Percentiles rank a stretch among this genome's conserved stretches.
Conservation (phyloP, 495 filamentous ascomycete genomes). For the Lepidopterella palustris region DNA sequence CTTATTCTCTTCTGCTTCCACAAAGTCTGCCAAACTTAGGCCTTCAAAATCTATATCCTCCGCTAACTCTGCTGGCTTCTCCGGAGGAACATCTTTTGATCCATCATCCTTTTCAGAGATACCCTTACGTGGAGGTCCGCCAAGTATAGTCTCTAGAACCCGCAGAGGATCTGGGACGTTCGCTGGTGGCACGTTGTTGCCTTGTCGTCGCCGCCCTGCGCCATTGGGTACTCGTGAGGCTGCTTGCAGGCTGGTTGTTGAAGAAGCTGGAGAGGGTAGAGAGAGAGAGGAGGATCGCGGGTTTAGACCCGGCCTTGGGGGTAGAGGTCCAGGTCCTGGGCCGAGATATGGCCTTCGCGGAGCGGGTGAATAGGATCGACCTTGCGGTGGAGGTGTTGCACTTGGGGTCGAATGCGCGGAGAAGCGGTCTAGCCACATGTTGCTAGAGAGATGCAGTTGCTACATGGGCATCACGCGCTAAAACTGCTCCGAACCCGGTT, state of each 20-base stretch:
- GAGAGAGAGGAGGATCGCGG: conserved; percentile 64
- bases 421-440: conserved; percentile 86
- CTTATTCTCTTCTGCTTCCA: conserved; percentile 38
- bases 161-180: conserved; percentile 65
- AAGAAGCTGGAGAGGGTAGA: conserved; percentile 58
- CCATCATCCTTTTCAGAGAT: conserved; percentile 4
- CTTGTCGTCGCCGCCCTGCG: conserved; percentile 47
- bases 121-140: conserved; percentile 38
- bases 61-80: conserved; percentile 44
- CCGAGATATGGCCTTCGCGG: conserved; percentile 56
- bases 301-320: conserved; percentile 51
- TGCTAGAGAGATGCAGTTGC: conserved; percentile 6
- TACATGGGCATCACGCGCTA: not conserved
- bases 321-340: conserved; percentile 44
- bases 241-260: conserved; percentile 62
- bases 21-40: conserved; percentile 68
- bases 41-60: conserved; percentile 73
- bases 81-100: conserved; percentile 4
- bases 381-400: conserved; percentile 52
- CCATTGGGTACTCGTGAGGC: conserved; percentile 58
- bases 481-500: not conserved
- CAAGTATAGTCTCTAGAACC: conserved; percentile 65
- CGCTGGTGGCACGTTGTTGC: conserved; percentile 46
- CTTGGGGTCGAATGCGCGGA: conserved; percentile 63
- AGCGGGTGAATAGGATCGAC: conserved; percentile 64